These are phyloP conservation scores for Verbascum thapsus DNA, from an alignment of 257 asterid species.

Conservation along the genomic window DNA sequence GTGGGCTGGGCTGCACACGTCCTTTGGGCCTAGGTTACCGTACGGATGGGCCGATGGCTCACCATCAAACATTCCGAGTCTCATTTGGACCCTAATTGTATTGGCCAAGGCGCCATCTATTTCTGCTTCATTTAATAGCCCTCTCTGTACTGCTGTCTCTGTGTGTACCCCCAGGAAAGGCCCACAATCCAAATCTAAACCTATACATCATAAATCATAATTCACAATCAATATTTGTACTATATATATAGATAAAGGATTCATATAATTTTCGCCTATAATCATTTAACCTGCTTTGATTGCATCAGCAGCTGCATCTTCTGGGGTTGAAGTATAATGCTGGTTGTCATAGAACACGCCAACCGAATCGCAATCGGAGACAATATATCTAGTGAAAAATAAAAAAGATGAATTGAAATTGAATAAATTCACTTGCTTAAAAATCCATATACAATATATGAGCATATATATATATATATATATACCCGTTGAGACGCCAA, in stretches of 20 bases:
- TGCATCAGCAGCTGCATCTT: constrained; percentile 81
- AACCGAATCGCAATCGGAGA: constrained; percentile 82
- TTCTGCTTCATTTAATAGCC: constrained; percentile 59
- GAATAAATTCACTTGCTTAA: background rate
- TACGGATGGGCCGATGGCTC: constrained; percentile 58
- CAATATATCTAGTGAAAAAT: constrained; percentile 58
- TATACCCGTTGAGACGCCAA: constrained; percentile 76
- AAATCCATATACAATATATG: no score
- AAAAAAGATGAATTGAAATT: no score
- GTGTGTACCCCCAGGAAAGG: constrained; percentile 62
- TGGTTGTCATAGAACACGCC: constrained; percentile 76
- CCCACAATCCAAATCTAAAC: constrained; percentile 88
- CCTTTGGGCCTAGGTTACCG: constrained; percentile 62
- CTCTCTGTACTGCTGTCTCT: constrained; percentile 57
- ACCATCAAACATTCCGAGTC: constrained; percentile 89
- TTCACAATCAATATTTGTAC: background rate
- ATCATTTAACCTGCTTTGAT: constrained; percentile 59
- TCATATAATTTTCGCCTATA: no score
- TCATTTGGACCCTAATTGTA: constrained; percentile 66
- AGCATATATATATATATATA: no score
- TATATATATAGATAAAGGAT: no score
- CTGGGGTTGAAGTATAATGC: constrained; percentile 78
- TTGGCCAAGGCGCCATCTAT: constrained; percentile 55
- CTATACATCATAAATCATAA: constrained; percentile 32
- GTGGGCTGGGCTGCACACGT: constrained; percentile 67